These are phyloP conservation scores for Penicillium lagena DNA, from an alignment of 495 filamentous ascomycete species.

Conservation along the genomic window DNA sequence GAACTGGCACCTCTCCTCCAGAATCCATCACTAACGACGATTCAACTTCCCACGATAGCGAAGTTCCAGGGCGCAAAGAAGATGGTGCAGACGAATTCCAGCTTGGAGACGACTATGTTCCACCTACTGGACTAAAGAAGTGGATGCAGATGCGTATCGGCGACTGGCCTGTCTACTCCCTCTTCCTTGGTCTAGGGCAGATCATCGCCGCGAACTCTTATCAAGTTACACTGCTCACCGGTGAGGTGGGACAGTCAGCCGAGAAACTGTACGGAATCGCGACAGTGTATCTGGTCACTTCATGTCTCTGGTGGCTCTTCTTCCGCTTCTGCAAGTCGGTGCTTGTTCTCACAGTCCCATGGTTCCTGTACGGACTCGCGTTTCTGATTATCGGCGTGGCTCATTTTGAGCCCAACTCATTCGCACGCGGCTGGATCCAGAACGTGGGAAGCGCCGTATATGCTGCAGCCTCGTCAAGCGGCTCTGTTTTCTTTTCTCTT, in stretches of 20 bases:
- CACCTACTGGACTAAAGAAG: slow-evolving; percentile 58
- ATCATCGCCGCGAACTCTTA: slow-evolving; percentile 69
- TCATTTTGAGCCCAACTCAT: slow-evolving; percentile 42
- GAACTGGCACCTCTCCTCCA: slow-evolving; percentile 25
- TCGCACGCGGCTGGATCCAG: slow-evolving; percentile 42
- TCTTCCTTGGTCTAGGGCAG: slow-evolving; percentile 60
- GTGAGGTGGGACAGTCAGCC: slow-evolving; percentile 55
- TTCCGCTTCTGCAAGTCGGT: slow-evolving; percentile 58
- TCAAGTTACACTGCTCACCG: slow-evolving; percentile 64
- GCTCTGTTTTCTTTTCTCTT: slow-evolving; percentile 45
- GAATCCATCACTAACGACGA: slow-evolving; percentile 34
- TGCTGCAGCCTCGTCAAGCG: slow-evolving; percentile 42
- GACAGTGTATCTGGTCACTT: slow-evolving; percentile 54
- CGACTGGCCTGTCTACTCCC: slow-evolving; percentile 69
- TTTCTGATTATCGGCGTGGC: slow-evolving; percentile 63
- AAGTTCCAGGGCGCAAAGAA: slow-evolving; percentile 17
- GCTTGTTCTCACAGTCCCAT: slow-evolving; percentile 53
- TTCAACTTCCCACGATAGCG: slow-evolving; percentile 29
- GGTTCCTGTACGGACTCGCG: slow-evolving; percentile 58
- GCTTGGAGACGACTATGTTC: slow-evolving; percentile 57
- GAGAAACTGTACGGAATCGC: slow-evolving; percentile 62
- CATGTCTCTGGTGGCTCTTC: slow-evolving; percentile 59
- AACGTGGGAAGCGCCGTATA: slow-evolving; percentile 43
- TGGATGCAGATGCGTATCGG: slow-evolving; percentile 41
- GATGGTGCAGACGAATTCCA: slow-evolving; percentile 47